Evolutionary conservation across 1,284 basidiomycete genomes (phyloP), one percentile per base, ranked within the genome.

Genomic region (Naganishia sp.): DNA sequence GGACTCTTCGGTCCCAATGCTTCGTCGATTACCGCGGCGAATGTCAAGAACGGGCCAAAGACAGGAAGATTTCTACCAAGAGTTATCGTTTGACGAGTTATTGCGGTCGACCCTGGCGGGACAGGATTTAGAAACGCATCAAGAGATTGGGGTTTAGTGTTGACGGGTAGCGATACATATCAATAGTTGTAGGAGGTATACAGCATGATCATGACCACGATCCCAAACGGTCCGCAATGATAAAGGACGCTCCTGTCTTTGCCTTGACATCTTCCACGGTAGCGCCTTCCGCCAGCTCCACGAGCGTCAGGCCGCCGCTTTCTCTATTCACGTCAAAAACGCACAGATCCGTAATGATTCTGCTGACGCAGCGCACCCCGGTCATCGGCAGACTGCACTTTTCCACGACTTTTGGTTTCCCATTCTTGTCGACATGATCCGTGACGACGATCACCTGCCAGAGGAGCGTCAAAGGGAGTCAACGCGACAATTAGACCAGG

Each of bases 341-440:
- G 42, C 75, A 89, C 42, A 95, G 83, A 74, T 98, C 94, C 1
- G 94, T 97, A 77, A 98, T 88, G 77, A 97, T 94, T 72, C 87
- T 85, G 79, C 88, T 90, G 69, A 97, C 91, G 54, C 90, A 86
- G 52, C 88, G 84, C 18, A 88, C 87, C 39, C 94, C 94, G 0
- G 94, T 98, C 35, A 95, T 82, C 28, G 94, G 94, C 43, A 97
- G 84, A 2, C 84, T 83, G 78, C 93, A 95, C 75, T 89, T 80
- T 71, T 88, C 83, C 58, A 94, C 84, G 68, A 98, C 87, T 83
- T 98, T 98, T 60, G 89, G 87, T 70, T 85, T 85, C 56, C 93
- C 94, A 74, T 92, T 87, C 82, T 94, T 96, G 61, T 92, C 88
- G 71, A 87, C 86, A 80, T 95, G 94, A 75, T 96, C 92, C 84